Evolutionary conservation across 2,329 filamentous ascomycete genomes (phyloP).

Genomic region (Graphilbum fragrans): DNA sequence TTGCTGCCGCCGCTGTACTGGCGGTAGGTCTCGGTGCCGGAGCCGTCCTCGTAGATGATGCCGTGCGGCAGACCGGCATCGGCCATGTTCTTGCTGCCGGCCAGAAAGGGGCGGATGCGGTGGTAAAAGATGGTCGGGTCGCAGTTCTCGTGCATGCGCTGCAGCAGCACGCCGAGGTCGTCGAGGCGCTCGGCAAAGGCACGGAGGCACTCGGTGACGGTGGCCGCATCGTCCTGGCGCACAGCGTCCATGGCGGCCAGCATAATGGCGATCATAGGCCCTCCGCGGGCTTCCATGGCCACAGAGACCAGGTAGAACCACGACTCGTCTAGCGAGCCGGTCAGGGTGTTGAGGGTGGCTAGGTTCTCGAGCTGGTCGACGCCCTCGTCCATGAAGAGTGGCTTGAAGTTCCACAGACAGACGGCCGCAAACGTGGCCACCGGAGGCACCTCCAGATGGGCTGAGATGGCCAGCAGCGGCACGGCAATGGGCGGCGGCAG

Average conservation of each 20-base stretch:
- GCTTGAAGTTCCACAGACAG: slow-evolving; percentile 94
- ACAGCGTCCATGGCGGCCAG: slow-evolving; percentile 75
- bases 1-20: slow-evolving; percentile 93
- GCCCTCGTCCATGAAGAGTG: slow-evolving; percentile 71
- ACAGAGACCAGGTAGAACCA: slow-evolving; percentile 98
- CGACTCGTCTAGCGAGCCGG: slow-evolving; percentile 88
- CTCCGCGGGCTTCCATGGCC: slow-evolving; percentile 87
- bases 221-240: slow-evolving; percentile 53
- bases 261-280: slow-evolving; percentile 79
- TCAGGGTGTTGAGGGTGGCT: slow-evolving; percentile 79
- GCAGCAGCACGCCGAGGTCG: slow-evolving; percentile 65
- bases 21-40: slow-evolving; percentile 54
- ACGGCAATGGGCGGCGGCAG: slow-evolving; percentile 74
- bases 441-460: slow-evolving; percentile 71
- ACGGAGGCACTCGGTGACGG: slow-evolving; percentile 66
- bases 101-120: slow-evolving; percentile 88
- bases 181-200: slow-evolving; percentile 79
- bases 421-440: slow-evolving; percentile 90
- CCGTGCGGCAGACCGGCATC: slow-evolving; percentile 84
- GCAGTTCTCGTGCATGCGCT: slow-evolving; percentile 90
- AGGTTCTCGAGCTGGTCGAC: slow-evolving; percentile 81
- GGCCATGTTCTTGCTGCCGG: slow-evolving; percentile 93
- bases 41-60: slow-evolving; percentile 75
- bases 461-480: slow-evolving; percentile 67
- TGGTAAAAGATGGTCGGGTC: slow-evolving; percentile 93